These are phyloP conservation scores for Taiozyma sp. DNA, from an alignment of 1,139 yeast species.

Conservation along the genomic window DNA sequence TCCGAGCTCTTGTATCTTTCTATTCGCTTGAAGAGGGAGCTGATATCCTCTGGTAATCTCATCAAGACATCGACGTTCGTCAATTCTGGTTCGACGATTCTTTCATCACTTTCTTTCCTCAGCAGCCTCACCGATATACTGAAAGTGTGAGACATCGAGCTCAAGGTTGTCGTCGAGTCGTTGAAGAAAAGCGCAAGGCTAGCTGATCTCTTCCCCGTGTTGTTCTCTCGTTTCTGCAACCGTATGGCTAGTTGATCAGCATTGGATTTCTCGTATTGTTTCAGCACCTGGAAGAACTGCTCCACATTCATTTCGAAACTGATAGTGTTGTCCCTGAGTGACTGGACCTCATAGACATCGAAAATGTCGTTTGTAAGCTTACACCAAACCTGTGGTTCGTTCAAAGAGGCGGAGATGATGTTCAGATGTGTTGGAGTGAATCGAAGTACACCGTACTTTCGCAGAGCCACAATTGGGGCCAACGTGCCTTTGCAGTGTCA, in stretches of 20 bases:
- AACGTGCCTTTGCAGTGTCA: slow-evolving; percentile 24
- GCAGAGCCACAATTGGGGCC: slow-evolving; percentile 28
- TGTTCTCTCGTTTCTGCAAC: slow-evolving; percentile 38
- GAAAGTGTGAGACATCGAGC: slow-evolving; percentile 49
- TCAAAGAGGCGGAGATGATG: slow-evolving; percentile 45
- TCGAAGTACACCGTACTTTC: slow-evolving; percentile 37
- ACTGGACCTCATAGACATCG: slow-evolving; percentile 42
- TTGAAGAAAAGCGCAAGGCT: slow-evolving; percentile 48
- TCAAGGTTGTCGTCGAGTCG: slow-evolving; percentile 26
- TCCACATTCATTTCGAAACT: slow-evolving; percentile 55
- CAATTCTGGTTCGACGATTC: slow-evolving; percentile 46
- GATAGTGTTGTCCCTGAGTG: slow-evolving; percentile 42
- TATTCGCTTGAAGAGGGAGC: slow-evolving; percentile 44
- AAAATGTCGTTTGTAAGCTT: slow-evolving; percentile 43
- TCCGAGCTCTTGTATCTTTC: slow-evolving; percentile 49
- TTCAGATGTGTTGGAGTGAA: slow-evolving; percentile 43
- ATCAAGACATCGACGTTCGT: slow-evolving; percentile 43
- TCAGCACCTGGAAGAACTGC: slow-evolving; percentile 47
- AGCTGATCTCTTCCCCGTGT: slow-evolving; percentile 39
- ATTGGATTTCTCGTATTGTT: slow-evolving; percentile 49
- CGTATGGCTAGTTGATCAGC: slow-evolving; percentile 48
- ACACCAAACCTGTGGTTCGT: slow-evolving; percentile 64
- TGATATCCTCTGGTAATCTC: slow-evolving; percentile 45
- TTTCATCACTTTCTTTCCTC: slow-evolving; percentile 39
- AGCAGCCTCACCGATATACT: slow-evolving; percentile 53